Conservation (phyloP, 495 filamentous ascomycete species). For the Xylaria grammica region DNA sequence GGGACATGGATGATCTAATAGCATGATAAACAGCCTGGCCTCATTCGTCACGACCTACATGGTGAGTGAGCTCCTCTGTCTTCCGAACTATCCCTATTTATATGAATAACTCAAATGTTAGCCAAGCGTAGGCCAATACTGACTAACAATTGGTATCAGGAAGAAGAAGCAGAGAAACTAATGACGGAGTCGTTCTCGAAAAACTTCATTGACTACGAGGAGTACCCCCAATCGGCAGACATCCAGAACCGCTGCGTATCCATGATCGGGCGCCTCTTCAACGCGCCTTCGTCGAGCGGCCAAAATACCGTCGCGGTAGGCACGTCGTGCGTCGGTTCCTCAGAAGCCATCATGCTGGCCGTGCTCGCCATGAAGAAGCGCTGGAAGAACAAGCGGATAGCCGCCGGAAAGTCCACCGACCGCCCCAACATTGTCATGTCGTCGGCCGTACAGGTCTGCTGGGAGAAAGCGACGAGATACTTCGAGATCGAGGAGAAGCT, state of each 20-base stretch:
- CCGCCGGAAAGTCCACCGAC: conserved; percentile 73
- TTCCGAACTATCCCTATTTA: conserved; percentile 16
- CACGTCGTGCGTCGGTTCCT: conserved; percentile 83
- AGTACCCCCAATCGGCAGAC: conserved; percentile 86
- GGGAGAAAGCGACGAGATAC: conserved; percentile 95
- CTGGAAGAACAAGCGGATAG: conserved; percentile 85
- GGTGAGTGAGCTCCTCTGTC: conserved; percentile 48
- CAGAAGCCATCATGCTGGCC: conserved; percentile 89
- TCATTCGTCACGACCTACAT: conserved; percentile 89
- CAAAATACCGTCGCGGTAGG: conserved; percentile 69
- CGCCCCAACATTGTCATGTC: conserved; percentile 91
- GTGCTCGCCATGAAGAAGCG: conserved; percentile 94
- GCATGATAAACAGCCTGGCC: conserved; percentile 59
- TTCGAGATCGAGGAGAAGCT: conserved; percentile 92
- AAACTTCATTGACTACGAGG: conserved; percentile 94
- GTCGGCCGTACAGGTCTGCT: conserved; percentile 91
- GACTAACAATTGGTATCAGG: conserved; percentile 49
- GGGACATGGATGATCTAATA: conserved; percentile 26
- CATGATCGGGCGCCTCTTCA: conserved; percentile 91
- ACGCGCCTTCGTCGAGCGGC: conserved; percentile 61
- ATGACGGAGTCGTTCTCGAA: conserved; percentile 88
- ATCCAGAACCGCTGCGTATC: conserved; percentile 92
- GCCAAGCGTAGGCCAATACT: too few species aligned
- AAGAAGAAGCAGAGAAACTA: conserved; percentile 88
- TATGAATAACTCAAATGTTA: conserved; percentile 11